Percentiles rank a stretch among this genome's conserved stretches.
Conservation (phyloP, 257 asterid species). For the Nicotiana obtusifolia region DNA sequence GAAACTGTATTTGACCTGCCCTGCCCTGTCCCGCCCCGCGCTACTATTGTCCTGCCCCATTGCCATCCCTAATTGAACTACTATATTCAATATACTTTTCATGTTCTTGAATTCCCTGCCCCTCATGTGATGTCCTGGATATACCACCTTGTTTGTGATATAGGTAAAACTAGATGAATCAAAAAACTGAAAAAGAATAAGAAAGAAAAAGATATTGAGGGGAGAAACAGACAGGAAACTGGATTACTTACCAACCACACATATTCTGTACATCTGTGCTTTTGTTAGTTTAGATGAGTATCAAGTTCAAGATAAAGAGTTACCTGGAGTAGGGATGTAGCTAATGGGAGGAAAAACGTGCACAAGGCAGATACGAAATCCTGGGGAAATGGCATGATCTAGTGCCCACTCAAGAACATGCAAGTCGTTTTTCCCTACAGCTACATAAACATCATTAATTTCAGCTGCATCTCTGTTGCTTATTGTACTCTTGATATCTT, state of each 20-base stretch:
- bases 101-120: not conserved
- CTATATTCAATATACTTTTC: not conserved
- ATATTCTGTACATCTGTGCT: no score
- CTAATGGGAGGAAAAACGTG: conserved; percentile 58
- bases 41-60: no score
- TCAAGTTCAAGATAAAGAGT: not conserved
- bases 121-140: not conserved
- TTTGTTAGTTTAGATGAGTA: no score
- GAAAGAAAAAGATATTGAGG: not conserved
- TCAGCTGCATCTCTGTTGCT: no score
- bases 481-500: no score
- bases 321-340: conserved; percentile 67
- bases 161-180: not conserved
- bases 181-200: not conserved
- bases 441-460: conserved; percentile 68
- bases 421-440: conserved; percentile 66
- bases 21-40: no score
- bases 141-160: not conserved
- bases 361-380: no score
- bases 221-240: not conserved
- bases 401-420: conserved; percentile 60
- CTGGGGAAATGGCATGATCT: conserved; percentile 47
- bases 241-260: no score
- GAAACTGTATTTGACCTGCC: no score
- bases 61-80: not conserved